Evolutionary conservation across 257 asterid species (phyloP).

Genomic region (Solanum boliviense): DNA sequence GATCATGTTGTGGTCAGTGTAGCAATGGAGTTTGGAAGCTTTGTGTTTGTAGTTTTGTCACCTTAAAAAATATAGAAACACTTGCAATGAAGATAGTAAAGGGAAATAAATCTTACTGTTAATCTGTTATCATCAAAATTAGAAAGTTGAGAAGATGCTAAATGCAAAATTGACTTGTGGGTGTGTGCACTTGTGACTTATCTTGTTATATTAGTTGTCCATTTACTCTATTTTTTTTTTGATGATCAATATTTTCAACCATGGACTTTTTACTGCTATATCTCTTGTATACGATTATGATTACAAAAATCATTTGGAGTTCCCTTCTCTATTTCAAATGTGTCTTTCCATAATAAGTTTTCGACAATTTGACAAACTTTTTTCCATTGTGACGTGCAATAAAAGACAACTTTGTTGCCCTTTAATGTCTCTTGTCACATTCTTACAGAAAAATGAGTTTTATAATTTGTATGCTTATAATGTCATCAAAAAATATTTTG

Average conservation of each 20-base stretch:
- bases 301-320: background rate
- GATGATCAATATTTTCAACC: background rate
- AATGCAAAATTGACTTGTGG: background rate
- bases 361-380: background rate
- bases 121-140: background rate
- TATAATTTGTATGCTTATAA: background rate
- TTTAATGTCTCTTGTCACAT: background rate
- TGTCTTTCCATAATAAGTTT: background rate
- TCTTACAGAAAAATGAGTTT: background rate
- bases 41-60: background rate
- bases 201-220: background rate
- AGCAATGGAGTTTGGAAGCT: background rate
- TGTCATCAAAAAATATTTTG: background rate
- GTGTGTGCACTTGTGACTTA: background rate
- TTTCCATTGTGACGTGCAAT: background rate
- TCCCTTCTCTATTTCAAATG: background rate
- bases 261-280: background rate
- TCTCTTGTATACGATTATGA: background rate
- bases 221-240: background rate
- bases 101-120: background rate
- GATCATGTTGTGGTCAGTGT: background rate
- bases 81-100: background rate
- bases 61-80: background rate
- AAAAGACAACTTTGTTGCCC: background rate
- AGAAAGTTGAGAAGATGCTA: background rate